Base-by-base conservation (phyloP, 108 stramenopile species). In the Cyclotella distinguenda region DNA sequence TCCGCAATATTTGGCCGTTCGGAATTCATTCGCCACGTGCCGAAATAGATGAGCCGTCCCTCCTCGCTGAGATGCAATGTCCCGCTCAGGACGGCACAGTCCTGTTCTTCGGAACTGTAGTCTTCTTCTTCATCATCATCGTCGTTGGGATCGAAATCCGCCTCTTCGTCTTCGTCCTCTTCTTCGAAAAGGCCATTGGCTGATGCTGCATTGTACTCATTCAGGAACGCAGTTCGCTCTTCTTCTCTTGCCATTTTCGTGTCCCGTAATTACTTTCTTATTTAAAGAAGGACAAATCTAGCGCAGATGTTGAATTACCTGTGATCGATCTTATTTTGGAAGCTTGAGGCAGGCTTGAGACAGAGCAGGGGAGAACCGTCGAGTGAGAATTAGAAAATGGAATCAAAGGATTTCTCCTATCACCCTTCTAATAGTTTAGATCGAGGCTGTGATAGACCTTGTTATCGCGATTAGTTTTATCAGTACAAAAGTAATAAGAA, bases 1-100 rank as follows among this genome's bases (percentile, higher is more conserved):
- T 3, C 26, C 43, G 19, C 36, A 1, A 5, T 25, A 62, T n/a
- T n/a, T n/a, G n/a, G n/a, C n/a, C n/a, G n/a, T 47, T 67, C 57
- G 0, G 68, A 69, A 12, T 66, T 60, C 58, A 72, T 67, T 38
- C 58, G 42, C 79, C 79, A 80, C 13, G 69, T 66, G n/a, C 79
- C 79, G 0, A 54, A 60, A 47, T 66, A 80, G 32, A 74, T 34
- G 12, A 80, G 26, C 5, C 70, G 63, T 45, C 74, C 74, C 21
- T 76, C 74, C 1, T 72, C 70, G 49, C 69, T 76, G 0, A 76
- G 48, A 53, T 28, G 35, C 23, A 76, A 31, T 26, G 38, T 36
- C 12, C 79, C 78, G 1, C 40, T 30, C 33, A 79, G 56, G 13
- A 80, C 44, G 23, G 39, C 59, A 31, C 35, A 52, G 33, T 66